Percentiles rank a stretch among this genome's conserved stretches.
These are phyloP conservation scores for Dothistroma septosporum DNA, from an alignment of 2,329 filamentous ascomycete species.

Conservation along the genomic window DNA sequence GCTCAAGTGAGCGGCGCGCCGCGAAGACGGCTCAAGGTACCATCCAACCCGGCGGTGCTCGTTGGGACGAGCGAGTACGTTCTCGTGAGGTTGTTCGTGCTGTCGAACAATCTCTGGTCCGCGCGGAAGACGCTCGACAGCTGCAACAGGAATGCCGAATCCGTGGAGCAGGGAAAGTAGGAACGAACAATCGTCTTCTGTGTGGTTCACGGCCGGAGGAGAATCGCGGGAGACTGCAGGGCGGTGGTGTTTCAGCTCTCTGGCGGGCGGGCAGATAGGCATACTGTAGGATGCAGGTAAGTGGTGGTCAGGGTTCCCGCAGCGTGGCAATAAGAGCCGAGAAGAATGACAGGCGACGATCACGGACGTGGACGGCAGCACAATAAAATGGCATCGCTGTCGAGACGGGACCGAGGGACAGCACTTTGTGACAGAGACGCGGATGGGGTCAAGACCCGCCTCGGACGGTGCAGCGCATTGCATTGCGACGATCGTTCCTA, in stretches of 20 bases:
- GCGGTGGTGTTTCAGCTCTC: slow-evolving; percentile 12
- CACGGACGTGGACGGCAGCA: slow-evolving; percentile 5
- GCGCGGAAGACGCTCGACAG: slow-evolving; percentile 14
- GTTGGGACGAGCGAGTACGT: slow-evolving; percentile 7
- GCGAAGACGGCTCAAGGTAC: neutral
- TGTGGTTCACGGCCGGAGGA: slow-evolving; percentile 3
- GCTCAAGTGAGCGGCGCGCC: slow-evolving; percentile 6
- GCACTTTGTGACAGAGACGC: neutral
- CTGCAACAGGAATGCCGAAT: slow-evolving; percentile 14
- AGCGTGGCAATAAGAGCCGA: slow-evolving; percentile 17
- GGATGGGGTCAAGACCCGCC: neutral
- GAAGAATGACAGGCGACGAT: slow-evolving; percentile 10
- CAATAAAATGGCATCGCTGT: slow-evolving; percentile 13
- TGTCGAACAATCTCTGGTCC: slow-evolving; percentile 14
- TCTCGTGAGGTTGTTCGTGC: slow-evolving; percentile 9
- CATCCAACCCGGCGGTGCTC: slow-evolving; percentile 6
- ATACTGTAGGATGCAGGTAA: slow-evolving; percentile 12
- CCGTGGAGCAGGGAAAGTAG: slow-evolving; percentile 15
- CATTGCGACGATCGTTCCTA: too few species aligned
- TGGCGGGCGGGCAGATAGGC: slow-evolving; percentile 11
- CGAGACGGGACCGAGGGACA: neutral
- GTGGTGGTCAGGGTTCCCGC: slow-evolving; percentile 12
- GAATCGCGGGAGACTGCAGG: slow-evolving; percentile 8
- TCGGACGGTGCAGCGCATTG: neutral
- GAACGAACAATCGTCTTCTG: neutral